These are phyloP conservation scores for Hagleromyces aurorensis DNA, from an alignment of 805 yeast species.

Conservation along the genomic window DNA sequence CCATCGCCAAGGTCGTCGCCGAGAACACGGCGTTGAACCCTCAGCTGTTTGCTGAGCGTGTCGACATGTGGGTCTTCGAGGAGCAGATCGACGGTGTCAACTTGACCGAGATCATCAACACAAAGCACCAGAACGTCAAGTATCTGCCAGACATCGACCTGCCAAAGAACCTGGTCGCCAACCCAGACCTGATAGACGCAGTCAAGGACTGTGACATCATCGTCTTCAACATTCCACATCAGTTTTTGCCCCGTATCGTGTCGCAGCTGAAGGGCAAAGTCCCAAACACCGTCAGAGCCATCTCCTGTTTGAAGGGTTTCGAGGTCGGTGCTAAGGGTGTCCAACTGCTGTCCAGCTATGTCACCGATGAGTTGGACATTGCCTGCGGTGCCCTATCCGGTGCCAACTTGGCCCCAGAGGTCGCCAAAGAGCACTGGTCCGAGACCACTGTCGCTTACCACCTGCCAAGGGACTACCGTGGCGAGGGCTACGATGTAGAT, in stretches of 20 bases:
- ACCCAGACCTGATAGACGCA: slow-evolving; percentile 71
- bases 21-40: slow-evolving; percentile 75
- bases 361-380: slow-evolving; percentile 73
- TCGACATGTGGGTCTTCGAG: slow-evolving; percentile 96
- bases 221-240: slow-evolving; percentile 95
- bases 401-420: slow-evolving; percentile 96
- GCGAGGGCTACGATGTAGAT: slow-evolving; percentile 49
- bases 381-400: slow-evolving; percentile 96
- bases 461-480: slow-evolving; percentile 51
- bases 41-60: slow-evolving; percentile 59
- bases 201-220: slow-evolving; percentile 77
- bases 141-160: slow-evolving; percentile 84
- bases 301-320: slow-evolving; percentile 93
- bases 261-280: slow-evolving; percentile 71
- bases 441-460: slow-evolving; percentile 95
- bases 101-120: slow-evolving; percentile 85
- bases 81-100: slow-evolving; percentile 72
- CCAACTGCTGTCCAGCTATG: slow-evolving; percentile 68
- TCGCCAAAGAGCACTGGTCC: slow-evolving; percentile 91
- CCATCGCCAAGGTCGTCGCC: slow-evolving; percentile 90
- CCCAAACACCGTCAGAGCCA: slow-evolving; percentile 66
- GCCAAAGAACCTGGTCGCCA: slow-evolving; percentile 82
- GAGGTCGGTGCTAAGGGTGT: slow-evolving; percentile 84
- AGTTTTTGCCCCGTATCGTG: slow-evolving; percentile 75
- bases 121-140: slow-evolving; percentile 86